Base-by-base conservation (phyloP, 176 grass and related monocot species). In the Leersia perrieri region DNA sequence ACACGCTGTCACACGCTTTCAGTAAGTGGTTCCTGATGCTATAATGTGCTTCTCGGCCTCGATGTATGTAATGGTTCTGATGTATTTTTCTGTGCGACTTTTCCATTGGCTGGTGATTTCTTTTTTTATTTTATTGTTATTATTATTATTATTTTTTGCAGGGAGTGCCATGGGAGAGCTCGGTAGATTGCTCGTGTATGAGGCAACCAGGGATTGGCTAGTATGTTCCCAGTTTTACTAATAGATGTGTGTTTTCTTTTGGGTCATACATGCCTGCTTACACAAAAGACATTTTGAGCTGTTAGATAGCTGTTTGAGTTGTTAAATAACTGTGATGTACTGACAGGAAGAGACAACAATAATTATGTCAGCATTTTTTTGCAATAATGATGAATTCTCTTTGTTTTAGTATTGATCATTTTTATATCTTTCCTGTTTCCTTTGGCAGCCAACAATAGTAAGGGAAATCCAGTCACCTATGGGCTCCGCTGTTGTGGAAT, bases 141-240 rank as follows among this genome's bases (percentile, higher is more conserved):
- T 36, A 6, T 6, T 36, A 6, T 36, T 3, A 29, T 3, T 53
- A 74, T 34, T 73, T 1, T 58, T 66, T 36, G 60, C 38, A 94
- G 92, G 62, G 78, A 89, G 29, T 87, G 92, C 84, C 38, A 91
- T 91, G 92, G 92, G 86, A 13, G 92, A 91, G 69, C 84, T 94
- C 28, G 89, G 89, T 26, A 91, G 92, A 87, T 82, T 94, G 83
- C 89, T 94, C 10, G 78, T 89, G 66, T 94, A 94, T 72, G 92
- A 94, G 63, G 92, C 89, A 40, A 88, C 87, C 7, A 87, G 92
- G 51, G 89, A 91, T 84, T 94, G 86, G 92, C 71, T 94, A 87
- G 89, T 94, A 79, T 31, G 20, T 66, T 39, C 55, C 26, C 33
- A 78, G 39, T 36, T 82, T 66, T 70, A 23, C 31, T 11, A 73